Conservation (phyloP, 306 rosid genomes). For the Sophora flavescens region DNA sequence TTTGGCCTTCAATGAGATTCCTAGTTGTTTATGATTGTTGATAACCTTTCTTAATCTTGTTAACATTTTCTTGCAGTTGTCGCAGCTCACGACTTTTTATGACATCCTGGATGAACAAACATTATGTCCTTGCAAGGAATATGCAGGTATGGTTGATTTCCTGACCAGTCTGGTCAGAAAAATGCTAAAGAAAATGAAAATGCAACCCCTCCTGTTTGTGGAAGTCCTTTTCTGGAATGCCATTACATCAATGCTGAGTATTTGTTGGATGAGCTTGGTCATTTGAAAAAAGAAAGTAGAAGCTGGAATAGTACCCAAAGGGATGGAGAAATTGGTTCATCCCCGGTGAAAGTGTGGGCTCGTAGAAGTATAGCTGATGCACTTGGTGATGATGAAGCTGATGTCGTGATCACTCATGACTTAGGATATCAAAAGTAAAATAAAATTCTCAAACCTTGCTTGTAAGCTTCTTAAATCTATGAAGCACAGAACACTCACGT, state of each 20-base stretch:
- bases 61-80: conserved; percentile 70
- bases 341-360: conserved; percentile 60
- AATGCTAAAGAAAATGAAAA: conserved; percentile 90
- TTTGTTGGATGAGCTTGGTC: conserved; percentile 81
- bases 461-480: conserved; percentile 2
- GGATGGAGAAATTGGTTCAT: conserved; percentile 60
- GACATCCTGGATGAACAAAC: conserved; percentile 82
- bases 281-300: conserved; percentile 64
- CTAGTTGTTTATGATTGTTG: conserved; percentile 36
- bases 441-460: conserved; percentile 39
- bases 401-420: conserved; percentile 75
- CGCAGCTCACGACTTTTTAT: conserved; percentile 75
- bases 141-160: conserved; percentile 73
- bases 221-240: conserved; percentile 94
- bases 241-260: conserved; percentile 89
- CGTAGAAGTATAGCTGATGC: conserved; percentile 87
- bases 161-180: conserved; percentile 72
- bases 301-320: conserved; percentile 58
- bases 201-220: conserved; percentile 87
- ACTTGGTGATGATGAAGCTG: conserved; percentile 99
- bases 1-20: conserved; percentile 39
- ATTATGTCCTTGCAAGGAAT: conserved; percentile 69
- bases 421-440: conserved; percentile 65
- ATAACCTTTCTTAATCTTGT: conserved; percentile 32
- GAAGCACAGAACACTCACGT: neutral